Evolutionary conservation across 2,329 filamentous ascomycete species (phyloP).

Genomic region (Penicillium decumbens): DNA sequence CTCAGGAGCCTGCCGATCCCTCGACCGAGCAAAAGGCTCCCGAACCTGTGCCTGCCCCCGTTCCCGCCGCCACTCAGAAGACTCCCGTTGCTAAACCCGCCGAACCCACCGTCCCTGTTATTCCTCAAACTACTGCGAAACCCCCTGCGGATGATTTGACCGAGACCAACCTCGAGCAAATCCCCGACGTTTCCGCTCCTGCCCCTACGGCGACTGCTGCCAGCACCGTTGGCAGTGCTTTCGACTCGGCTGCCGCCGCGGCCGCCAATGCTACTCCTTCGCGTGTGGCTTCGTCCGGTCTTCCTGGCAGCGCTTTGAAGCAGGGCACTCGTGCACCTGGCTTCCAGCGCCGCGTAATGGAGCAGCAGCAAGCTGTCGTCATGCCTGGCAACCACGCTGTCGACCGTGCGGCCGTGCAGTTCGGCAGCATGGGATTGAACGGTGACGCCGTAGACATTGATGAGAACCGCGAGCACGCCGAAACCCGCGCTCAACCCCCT

Average conservation of each 20-base stretch:
- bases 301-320: slow-evolving; percentile 75
- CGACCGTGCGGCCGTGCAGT: slow-evolving; percentile 88
- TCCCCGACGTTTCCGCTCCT: slow-evolving; percentile 74
- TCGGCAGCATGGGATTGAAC: slow-evolving; percentile 89
- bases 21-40: slow-evolving; percentile 38
- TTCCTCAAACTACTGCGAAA: slow-evolving; percentile 48
- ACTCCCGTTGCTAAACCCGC: slow-evolving; percentile 37
- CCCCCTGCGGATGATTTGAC: slow-evolving; percentile 80
- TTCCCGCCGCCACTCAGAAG: slow-evolving; percentile 32
- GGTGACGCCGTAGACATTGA: slow-evolving; percentile 72
- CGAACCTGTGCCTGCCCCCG: slow-evolving; percentile 37
- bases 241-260: slow-evolving; percentile 65
- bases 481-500: slow-evolving; percentile 88
- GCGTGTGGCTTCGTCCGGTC: slow-evolving; percentile 65
- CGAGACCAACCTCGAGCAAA: slow-evolving; percentile 84
- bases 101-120: slow-evolving; percentile 32
- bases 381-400: slow-evolving; percentile 97
- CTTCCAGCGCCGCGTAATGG: slow-evolving; percentile 79
- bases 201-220: slow-evolving; percentile 75
- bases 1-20: slow-evolving; percentile 29
- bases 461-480: slow-evolving; percentile 88
- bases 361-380: slow-evolving; percentile 95
- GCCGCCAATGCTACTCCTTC: slow-evolving; percentile 47
- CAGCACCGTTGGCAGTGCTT: slow-evolving; percentile 82
- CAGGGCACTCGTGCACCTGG: slow-evolving; percentile 67